Conservation (phyloP, 768 basidiomycete genomes). For the Tremella yokohamensis region DNA sequence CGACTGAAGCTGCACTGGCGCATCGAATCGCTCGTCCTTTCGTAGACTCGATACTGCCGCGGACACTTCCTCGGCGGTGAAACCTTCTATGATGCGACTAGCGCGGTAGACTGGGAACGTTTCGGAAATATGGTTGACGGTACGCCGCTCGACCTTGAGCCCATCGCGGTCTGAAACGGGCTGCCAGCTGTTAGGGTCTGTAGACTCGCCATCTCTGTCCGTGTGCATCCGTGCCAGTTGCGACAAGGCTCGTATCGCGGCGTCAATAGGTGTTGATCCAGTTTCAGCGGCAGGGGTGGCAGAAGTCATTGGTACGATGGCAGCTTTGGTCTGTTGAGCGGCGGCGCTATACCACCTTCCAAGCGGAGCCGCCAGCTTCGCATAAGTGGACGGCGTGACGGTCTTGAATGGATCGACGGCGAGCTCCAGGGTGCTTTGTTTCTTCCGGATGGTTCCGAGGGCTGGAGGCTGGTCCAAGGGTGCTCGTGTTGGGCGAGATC, state of each 20-base stretch:
- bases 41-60: slow-evolving; percentile 66
- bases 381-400: slow-evolving; percentile 24
- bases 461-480: slow-evolving; percentile 80
- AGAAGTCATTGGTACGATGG: slow-evolving; percentile 44
- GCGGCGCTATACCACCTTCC: slow-evolving; percentile 41
- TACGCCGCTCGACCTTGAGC: slow-evolving; percentile 68
- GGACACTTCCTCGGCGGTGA: slow-evolving; percentile 86
- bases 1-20: slow-evolving; percentile 65
- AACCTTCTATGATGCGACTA: slow-evolving; percentile 85
- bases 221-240: slow-evolving; percentile 73
- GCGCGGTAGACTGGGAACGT: slow-evolving; percentile 80
- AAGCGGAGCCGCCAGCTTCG: slow-evolving; percentile 34
- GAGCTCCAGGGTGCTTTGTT: slow-evolving; percentile 30
- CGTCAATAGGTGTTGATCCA: slow-evolving; percentile 38
- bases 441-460: slow-evolving; percentile 39
- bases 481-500: slow-evolving; percentile 76
- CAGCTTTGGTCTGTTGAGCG: slow-evolving; percentile 39
- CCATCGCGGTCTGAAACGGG: slow-evolving; percentile 68
- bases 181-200: slow-evolving; percentile 65
- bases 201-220: slow-evolving; percentile 53
- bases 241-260: slow-evolving; percentile 71
- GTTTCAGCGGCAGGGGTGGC: slow-evolving; percentile 13
- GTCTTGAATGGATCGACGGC: slow-evolving; percentile 51
- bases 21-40: slow-evolving; percentile 70
- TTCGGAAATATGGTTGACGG: slow-evolving; percentile 72